A percentile compares a stretch with the other conserved stretches of the same genome.
These are phyloP conservation scores for Linum trigynum DNA, from an alignment of 345 rosid genomes.

Conservation along the genomic window DNA sequence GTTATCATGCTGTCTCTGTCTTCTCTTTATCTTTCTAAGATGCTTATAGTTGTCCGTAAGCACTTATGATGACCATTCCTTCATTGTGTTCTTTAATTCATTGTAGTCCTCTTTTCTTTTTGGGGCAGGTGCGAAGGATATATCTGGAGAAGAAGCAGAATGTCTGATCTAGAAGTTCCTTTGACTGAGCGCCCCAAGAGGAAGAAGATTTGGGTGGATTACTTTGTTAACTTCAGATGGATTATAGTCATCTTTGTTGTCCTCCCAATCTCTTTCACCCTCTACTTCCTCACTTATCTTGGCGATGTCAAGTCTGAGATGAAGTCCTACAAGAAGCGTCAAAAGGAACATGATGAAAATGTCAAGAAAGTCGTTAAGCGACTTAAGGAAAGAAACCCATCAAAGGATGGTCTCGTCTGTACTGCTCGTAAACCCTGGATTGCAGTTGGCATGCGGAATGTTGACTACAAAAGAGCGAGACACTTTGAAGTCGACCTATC, in stretches of 20 bases:
- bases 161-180: slow-evolving; percentile 80
- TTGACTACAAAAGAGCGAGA: slow-evolving; percentile 91
- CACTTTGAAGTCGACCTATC: slow-evolving; percentile 94
- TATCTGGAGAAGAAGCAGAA: slow-evolving; percentile 14
- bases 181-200: slow-evolving; percentile 62
- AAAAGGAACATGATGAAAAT: slow-evolving; percentile 86
- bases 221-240: slow-evolving; percentile 81
- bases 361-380: slow-evolving; percentile 77
- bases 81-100: too few relatives aligned
- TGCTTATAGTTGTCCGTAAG: neutral
- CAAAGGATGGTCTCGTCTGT: slow-evolving; percentile 96
- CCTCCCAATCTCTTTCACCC: slow-evolving; percentile 70
- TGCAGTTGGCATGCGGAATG: slow-evolving; percentile 98
- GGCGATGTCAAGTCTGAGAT: slow-evolving; percentile 87
- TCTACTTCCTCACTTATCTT: slow-evolving; percentile 79
- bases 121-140: slow-evolving; percentile 23
- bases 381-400: slow-evolving; percentile 66
- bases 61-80: too few relatives aligned
- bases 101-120: neutral
- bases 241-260: slow-evolving; percentile 81
- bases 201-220: slow-evolving; percentile 80
- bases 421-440: slow-evolving; percentile 99
- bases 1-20: too few relatives aligned
- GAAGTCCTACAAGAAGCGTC: slow-evolving; percentile 79
- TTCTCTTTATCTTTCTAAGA: too few relatives aligned